Evolutionary conservation across 1,139 yeast genomes (phyloP), one percentile per base, ranked within the genome.

Genomic region (Sugiyamaella pinicola): DNA sequence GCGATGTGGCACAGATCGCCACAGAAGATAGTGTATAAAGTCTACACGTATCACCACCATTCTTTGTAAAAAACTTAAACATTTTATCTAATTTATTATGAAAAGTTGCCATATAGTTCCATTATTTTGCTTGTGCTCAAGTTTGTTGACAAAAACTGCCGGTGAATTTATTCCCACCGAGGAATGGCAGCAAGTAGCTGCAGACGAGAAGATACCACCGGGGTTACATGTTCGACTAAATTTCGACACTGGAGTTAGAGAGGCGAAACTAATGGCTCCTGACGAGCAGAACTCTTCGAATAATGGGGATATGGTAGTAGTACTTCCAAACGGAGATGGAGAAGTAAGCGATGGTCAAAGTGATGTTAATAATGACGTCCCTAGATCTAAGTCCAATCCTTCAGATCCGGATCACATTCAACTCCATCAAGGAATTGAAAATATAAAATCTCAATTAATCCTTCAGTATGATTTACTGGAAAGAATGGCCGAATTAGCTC

Each of bases 151-250:
- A 9, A 18, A 10, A 29, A 22, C 28, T 2, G 24, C 28, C 15
- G 35, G 49, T 2, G 43, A 37, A 28, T 46, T 46, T 26, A 21
- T 37, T 6, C 85, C 96, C 0, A 70, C 83, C 0, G 57, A 65
- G 2, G 80, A 84, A 61, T 90, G 96, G 95, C 83, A 84, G 72
- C 65, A 65, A 1, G 79, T 90, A 7, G 77, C 73, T 65, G 83
- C 79, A 55, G 87, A 85, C 13, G 95, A 87, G 64, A 77, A 79
- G 13, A 76, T 88, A 6, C 96, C 96, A 0, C 79, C 79, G 15
- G 96, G 96, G 0, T 71, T 89, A 43, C 95, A 89, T 69, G 82
- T 86, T 43, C 74, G 88, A 63, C 65, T 85, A 63, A 80, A 88
- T 66, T 71, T 87, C 52, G 89, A 85, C 24, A 84, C 90, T 0